Base-by-base conservation (phyloP, 148 eudicot genomes). In the Rhododendron henanense region DNA sequence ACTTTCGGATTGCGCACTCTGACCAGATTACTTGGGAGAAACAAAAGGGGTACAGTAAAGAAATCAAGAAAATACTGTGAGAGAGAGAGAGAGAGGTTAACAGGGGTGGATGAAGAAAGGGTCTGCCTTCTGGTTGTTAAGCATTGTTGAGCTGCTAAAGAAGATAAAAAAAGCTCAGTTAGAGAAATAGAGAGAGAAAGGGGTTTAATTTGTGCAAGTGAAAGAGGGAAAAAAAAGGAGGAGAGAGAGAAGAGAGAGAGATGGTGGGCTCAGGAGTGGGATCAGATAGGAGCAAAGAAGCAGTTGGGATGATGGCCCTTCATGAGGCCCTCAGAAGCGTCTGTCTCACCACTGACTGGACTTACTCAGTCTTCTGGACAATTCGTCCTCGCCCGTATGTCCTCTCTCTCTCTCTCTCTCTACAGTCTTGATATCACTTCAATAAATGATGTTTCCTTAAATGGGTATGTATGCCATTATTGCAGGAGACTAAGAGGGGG, bases 321-420 rank as follows among this genome's bases (percentile, higher is more conserved):
- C 98, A 96, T 88, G 98, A 96, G 89, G 94, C 98, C 59, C 94
- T 96, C 81, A 90, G 98, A 92, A 91, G 85, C 73, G 92, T 96
- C 85, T 94, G 98, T 89, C 88, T 93, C n/a, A 93, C 89, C 91
- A 90, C 98, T 21, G 98, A 96, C 87, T 96, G 98, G 98, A 93
- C 95, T 93, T 96, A 96, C 92, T 96, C 98, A 71, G 98, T 96
- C 87, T 96, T 96, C 95, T 96, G 98, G 98, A 96, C 98, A 84
- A 96, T 94, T 78, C 94, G 98, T 23, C 98, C 98, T 84, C 94
- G 98, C 90, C 98, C 98, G 98, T 96, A 86, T 31, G 45, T 73
- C 78, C 85, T 45, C 61, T 37, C 76, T 74, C 39, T n/a, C 73
- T 84, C 79, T 55, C 51, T 67, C 74, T 67, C 74, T 28, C 69